Base-by-base conservation (phyloP, 352 stramenopile genomes). In the Globisporangium viniferum region DNA sequence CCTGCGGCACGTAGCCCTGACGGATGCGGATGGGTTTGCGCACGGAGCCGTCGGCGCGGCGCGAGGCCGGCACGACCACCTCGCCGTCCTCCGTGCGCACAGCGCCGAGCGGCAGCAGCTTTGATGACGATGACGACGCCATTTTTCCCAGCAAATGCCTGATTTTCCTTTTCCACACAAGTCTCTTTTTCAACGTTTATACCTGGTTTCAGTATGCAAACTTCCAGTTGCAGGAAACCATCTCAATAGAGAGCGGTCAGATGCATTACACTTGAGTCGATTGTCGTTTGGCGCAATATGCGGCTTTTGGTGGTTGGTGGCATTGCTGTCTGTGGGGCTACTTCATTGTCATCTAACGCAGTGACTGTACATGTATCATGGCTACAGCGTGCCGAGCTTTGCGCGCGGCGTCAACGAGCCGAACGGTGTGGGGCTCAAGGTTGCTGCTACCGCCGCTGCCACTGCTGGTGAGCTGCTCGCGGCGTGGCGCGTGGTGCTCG, bases 11-110 rank as follows among this genome's bases (percentile, higher is more conserved):
- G 69, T 93, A 94, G 62, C 86, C 86, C 71, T 89, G 70, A 36
- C 88, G 88, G 67, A 96, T 90, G 64, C 86, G 84, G 59, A 96
- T 91, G 31, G 84, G 60, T 68, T 94, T 94, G 58, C 88, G 84
- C 61, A 84, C 77, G 0, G 86, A 91, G 1, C 88, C 88, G 72
- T 96, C 85, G 3, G 88, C 79, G 27, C 88, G 82, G 27, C 65
- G 70, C 27, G 77, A 90, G 60, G 77, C 76, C 14, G 86, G 84
- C 54, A 95, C 81, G 55, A 92, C 74, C 20, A 93, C 84, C 1
- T 84, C 62, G 7, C 88, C 88, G 31, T 91, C 73, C 46, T 74
- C 73, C 9, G 76, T 88, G 53, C 78, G 79, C 48, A 92, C 82
- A 2, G 87, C 87, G 15, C 85, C 86, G 22, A 90, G 75, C 63